A percentile compares a stretch with the other conserved stretches of the same genome.
Conservation (phyloP, 2,329 filamentous ascomycete species). For the Trichoderma asperellum region DNA sequence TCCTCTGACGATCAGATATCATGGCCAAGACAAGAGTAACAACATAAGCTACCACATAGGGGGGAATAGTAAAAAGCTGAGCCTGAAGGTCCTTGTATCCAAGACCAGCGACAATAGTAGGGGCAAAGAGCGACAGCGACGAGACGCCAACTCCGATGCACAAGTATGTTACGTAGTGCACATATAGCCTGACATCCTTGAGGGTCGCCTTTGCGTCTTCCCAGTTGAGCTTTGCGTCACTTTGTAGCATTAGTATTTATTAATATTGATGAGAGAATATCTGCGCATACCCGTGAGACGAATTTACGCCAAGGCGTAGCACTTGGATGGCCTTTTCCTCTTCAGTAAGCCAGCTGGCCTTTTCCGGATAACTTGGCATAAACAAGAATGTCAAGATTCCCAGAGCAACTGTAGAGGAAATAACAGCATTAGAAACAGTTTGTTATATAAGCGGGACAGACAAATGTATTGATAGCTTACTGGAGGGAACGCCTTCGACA, state of each 20-base stretch:
- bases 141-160: conserved; percentile 11
- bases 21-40: conserved; percentile 7
- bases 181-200: not conserved
- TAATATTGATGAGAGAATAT: rapidly evolving
- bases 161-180: conserved; percentile 8
- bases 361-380: conserved; percentile 11
- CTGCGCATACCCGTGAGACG: not conserved
- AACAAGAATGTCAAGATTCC: conserved; percentile 2
- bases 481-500: conserved; percentile 10
- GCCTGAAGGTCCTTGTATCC: conserved; percentile 34
- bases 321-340: conserved; percentile 19
- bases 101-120: conserved; percentile 34
- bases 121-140: conserved; percentile 36
- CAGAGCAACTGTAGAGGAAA: not conserved
- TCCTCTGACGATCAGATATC: conserved; percentile 4
- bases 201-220: conserved; percentile 4
- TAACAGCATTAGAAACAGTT: not conserved
- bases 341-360: not conserved
- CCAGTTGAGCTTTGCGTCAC: conserved; percentile 12
- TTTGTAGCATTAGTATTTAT: not conserved
- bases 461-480: not conserved
- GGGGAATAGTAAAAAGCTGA: conserved; percentile 36
- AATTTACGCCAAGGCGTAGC: conserved; percentile 4
- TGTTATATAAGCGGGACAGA: no score
- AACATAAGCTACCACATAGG: conserved; percentile 33